Conservation (phyloP, 345 rosid species). For the Euphorbia peplus region DNA sequence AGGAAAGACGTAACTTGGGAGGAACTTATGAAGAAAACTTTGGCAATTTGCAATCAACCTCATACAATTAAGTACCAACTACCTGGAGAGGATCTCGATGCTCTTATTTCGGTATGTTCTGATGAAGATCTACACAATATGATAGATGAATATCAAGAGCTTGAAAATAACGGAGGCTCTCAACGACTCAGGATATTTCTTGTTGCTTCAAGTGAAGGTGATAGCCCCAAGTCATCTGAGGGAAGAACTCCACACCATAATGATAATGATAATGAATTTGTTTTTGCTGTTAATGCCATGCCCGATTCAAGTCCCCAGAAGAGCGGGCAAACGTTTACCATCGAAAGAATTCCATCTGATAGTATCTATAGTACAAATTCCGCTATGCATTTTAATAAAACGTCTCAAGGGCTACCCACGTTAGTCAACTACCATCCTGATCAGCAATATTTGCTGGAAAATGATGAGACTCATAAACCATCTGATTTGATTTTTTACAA, state of each 20-base stretch:
- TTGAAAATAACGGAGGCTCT: slow-evolving; percentile 57
- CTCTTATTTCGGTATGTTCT: slow-evolving; percentile 73
- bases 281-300: slow-evolving; percentile 68
- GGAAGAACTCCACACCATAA: slow-evolving; percentile 38
- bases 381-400: slow-evolving; percentile 31
- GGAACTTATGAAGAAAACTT: slow-evolving; percentile 63
- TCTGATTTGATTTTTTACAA: slow-evolving; percentile 34
- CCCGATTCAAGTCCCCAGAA: slow-evolving; percentile 48
- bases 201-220: slow-evolving; percentile 46
- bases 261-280: slow-evolving; percentile 55
- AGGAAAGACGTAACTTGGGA: slow-evolving; percentile 47
- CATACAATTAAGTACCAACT: slow-evolving; percentile 88
- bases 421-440: slow-evolving; percentile 30
- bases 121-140: slow-evolving; percentile 80
- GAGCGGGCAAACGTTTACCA: slow-evolving; percentile 38
- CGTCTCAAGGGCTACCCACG: slow-evolving; percentile 32
- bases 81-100: slow-evolving; percentile 92
- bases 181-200: slow-evolving; percentile 79
- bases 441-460: slow-evolving; percentile 35
- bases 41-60: slow-evolving; percentile 56
- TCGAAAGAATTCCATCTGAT: slow-evolving; percentile 29
- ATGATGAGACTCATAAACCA: slow-evolving; percentile 28
- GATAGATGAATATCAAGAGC: slow-evolving; percentile 76
- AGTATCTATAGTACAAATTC: slow-evolving; percentile 33
- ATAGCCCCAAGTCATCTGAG: slow-evolving; percentile 51